Base-by-base conservation (phyloP, 345 rosid genomes). In the Gossypium turneri region DNA sequence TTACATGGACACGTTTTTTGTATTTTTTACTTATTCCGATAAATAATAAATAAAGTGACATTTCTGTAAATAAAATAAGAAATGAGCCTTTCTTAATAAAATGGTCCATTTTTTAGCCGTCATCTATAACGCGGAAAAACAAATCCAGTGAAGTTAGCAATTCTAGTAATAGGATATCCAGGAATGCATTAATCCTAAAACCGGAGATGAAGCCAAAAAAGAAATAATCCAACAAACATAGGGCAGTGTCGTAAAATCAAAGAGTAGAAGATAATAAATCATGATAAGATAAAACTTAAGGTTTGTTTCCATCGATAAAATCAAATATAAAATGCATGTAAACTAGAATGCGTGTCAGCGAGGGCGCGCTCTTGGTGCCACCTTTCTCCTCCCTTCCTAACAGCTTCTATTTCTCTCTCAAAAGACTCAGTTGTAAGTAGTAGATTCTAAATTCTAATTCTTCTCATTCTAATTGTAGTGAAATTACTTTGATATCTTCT, bases 1-100 rank as follows among this genome's bases (percentile, higher is more conserved):
- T 0, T 34, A 34, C 0, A 4, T 34, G 0, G 0, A 34, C 0
- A 0, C 6, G 0, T 34, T 3, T 34, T 34, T 34, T 34, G 0
- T 0, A 34, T 34, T 0, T 34, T 34, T 34, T 0, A 1, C 0
- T 1, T 0, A 34, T 34, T 34, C 1, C 0, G 3, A 4, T 34
- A 29, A 29, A 29, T 29, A 29, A 29, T 29, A 29, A 29, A 29
- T 29, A 34, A 34, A 34, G 0, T 34, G 0, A 0, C 1, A 34
- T 4, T 0, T 29, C 0, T 29, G 0, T 27, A 27, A 27, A 29
- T 29, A 3, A 29, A 29, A 0, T 29, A 29, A 0, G 34, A 29
- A 29, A 29, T 29, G 4, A 0, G 4, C 4, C 0, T 0, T 3
- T 29, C 4, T 29, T 29, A 4, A 2, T 34, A 34, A 34, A 34